These are phyloP conservation scores for Moesziomyces globuligerus DNA, from an alignment of 1,284 basidiomycete genomes.

Conservation along the genomic window DNA sequence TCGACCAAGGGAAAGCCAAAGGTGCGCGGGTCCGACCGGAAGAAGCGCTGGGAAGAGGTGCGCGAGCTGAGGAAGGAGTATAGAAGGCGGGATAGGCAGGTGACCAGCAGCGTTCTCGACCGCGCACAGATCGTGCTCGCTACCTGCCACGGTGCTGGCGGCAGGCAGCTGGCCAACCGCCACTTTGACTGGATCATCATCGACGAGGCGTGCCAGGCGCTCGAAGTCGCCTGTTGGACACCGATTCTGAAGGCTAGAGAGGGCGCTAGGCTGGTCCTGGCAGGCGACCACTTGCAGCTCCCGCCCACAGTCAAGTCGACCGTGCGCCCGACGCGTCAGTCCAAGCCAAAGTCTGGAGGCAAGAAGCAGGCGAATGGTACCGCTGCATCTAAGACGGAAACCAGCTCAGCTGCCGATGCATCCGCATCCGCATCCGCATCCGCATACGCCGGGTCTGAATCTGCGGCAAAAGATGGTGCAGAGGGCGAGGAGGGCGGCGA, in stretches of 20 bases:
- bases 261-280: conserved; percentile 55
- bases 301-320: conserved; percentile 81
- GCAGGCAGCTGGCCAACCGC: conserved; percentile 39
- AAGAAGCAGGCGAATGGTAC: not conserved
- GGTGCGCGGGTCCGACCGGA: conserved; percentile 79
- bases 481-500: conserved; percentile 6
- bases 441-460: conserved; percentile 2
- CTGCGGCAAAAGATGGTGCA: conserved; percentile 3
- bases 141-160: conserved; percentile 81
- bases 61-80: conserved; percentile 91
- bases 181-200: conserved; percentile 90
- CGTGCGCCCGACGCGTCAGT: not conserved
- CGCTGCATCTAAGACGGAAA: not conserved
- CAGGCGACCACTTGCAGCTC: conserved; percentile 72
- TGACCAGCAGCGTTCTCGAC: conserved; percentile 80
- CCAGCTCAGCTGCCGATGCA: conserved; percentile 2
- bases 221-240: conserved; percentile 97
- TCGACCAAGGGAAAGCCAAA: conserved; percentile 68
- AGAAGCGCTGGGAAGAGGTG: conserved; percentile 90
- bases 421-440: conserved; percentile 4
- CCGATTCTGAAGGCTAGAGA: conserved; percentile 75
- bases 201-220: conserved; percentile 89
- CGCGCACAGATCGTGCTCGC: conserved; percentile 86
- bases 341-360: not conserved
- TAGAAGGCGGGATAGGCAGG: conserved; percentile 83